Evolutionary conservation across 495 filamentous ascomycete genomes (phyloP), one percentile per base, ranked within the genome.

Genomic region (Thermochaetoides thermophila): DNA sequence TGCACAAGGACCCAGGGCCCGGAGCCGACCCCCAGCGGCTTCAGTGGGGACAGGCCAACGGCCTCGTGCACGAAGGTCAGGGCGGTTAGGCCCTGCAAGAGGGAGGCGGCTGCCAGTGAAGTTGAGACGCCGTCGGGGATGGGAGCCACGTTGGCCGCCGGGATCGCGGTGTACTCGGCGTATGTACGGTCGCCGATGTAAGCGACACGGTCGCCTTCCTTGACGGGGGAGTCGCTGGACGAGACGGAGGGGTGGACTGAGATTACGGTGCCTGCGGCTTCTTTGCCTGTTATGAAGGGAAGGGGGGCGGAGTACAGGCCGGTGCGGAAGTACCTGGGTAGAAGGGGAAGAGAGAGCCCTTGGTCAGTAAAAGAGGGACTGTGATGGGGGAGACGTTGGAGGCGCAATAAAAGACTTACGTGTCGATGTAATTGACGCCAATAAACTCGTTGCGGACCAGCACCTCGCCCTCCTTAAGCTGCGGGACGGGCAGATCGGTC

Each of bases 361-460:
- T 5, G 12, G 20, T 8, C 12, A 43, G 22, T 19, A 25, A 35
- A 35, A 39, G 29, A 37, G 17, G 33, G 29, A 27, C 25, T 17
- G 26, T 14, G 22, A 13, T 13, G 15, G 24, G 14, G 14, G 17
- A n/a, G 16, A 11, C 25, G 33, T 24, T 24, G 6, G 21, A 24
- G 6, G 21, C 6, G 6, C 21, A 24, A 24, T 24, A 11, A 6
- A 18, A 19, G 23, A 37, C 60, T 34, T 60, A 76, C 69, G 67
- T 81, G 48, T 82, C 78, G 52, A 95, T 93, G 58, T 74, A 96
- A 56, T 96, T 94, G 34, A 96, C 62, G 12, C 87, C 87, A 27
- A 81, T 69, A 29, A 73, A 80, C 35, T 82, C 73, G 50, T 95
- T 95, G 56, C 81, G 81, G 29, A 96, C 71, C 3, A 96, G 68